These are phyloP conservation scores for Yarrowia divulgata DNA, from an alignment of 805 yeast species.

Conservation along the genomic window DNA sequence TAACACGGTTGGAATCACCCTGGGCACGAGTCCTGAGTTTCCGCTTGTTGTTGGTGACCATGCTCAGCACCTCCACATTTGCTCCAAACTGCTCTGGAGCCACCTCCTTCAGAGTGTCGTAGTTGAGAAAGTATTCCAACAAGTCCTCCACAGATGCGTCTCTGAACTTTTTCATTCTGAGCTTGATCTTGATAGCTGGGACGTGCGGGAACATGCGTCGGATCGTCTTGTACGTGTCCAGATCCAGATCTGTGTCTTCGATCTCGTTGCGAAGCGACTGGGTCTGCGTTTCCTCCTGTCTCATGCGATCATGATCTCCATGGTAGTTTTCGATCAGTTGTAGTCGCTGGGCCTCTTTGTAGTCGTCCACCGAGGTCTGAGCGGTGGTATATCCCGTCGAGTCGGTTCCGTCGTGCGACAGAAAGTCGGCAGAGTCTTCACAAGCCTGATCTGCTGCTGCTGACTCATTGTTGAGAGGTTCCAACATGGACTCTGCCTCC, in stretches of 20 bases:
- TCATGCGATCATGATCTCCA: slow-evolving; percentile 7
- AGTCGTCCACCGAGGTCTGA: slow-evolving; percentile 15
- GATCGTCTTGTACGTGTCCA: slow-evolving; percentile 20
- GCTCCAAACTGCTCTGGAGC: slow-evolving; percentile 31
- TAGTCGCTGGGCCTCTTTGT: slow-evolving; percentile 31
- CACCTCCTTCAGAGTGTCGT: slow-evolving; percentile 30
- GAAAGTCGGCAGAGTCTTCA: not conserved
- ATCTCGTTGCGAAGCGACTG: slow-evolving; percentile 12
- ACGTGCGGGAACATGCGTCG: slow-evolving; percentile 31
- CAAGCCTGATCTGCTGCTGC: slow-evolving; percentile 4
- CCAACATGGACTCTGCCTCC: slow-evolving; percentile 26
- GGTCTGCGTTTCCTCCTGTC: slow-evolving; percentile 19
- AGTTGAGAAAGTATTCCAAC: slow-evolving; percentile 33
- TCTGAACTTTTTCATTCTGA: slow-evolving; percentile 28
- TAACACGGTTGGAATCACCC: slow-evolving; percentile 15
- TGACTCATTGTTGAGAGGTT: slow-evolving; percentile 19
- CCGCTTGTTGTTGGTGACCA: not conserved
- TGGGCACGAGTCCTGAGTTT: slow-evolving; percentile 22
- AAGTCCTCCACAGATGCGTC: slow-evolving; percentile 7
- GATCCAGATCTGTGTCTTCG: slow-evolving; percentile 23
- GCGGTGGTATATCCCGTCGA: slow-evolving; percentile 25
- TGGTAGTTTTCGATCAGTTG: slow-evolving; percentile 34
- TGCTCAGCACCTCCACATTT: slow-evolving; percentile 13
- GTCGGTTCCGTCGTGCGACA: slow-evolving; percentile 15
- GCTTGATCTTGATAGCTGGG: slow-evolving; percentile 20